Conservation (phyloP, 768 basidiomycete genomes). For the Lactarius tabidus region DNA sequence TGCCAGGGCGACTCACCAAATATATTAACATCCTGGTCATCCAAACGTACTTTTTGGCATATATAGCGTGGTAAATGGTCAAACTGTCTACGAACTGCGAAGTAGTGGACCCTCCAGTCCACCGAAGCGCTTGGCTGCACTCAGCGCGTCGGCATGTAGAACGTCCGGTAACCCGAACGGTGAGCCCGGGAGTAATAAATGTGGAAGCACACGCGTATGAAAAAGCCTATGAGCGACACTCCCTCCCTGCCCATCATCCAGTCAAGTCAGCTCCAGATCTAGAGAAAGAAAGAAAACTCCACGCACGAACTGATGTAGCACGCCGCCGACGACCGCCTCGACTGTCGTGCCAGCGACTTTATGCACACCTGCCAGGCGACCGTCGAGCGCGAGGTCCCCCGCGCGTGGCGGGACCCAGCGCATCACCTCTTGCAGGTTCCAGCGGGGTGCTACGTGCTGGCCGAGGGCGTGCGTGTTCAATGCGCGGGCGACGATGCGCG, state of each 20-base stretch:
- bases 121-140: conserved; percentile 47
- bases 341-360: conserved; percentile 78
- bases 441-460: conserved; percentile 67
- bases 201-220: conserved; percentile 41
- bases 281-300: neutral
- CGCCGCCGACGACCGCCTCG: conserved; percentile 69
- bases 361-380: conserved; percentile 59
- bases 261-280: neutral
- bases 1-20: neutral
- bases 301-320: conserved; percentile 78
- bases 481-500: conserved; percentile 51
- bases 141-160: conserved; percentile 47
- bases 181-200: conserved; percentile 32
- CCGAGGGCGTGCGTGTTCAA: conserved; percentile 71
- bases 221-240: conserved; percentile 38
- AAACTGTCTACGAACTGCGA: conserved; percentile 8
- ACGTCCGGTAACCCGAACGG: conserved; percentile 34
- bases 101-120: conserved; percentile 33
- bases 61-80: conserved; percentile 1
- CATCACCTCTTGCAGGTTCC: conserved; percentile 69
- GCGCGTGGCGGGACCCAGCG: conserved; percentile 47
- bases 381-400: conserved; percentile 30
- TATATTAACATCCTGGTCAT: conserved; percentile 10
- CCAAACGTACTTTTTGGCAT: conserved; percentile 8
- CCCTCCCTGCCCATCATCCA: conserved; percentile 34